Evolutionary conservation across 2,329 filamentous ascomycete species (phyloP).

Genomic region (Colletotrichum lentis): DNA sequence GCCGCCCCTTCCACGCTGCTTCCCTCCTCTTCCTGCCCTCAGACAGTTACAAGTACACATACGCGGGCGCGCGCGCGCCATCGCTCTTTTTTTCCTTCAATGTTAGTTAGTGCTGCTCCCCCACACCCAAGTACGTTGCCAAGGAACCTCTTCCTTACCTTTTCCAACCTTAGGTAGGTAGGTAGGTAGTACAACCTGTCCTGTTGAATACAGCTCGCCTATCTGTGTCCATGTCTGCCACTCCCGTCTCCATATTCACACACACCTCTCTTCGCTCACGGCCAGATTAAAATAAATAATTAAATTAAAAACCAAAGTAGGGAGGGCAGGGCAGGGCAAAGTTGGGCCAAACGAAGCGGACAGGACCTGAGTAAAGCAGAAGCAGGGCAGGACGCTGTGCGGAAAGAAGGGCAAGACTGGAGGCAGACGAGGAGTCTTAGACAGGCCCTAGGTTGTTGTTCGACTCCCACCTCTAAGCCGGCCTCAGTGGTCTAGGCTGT

Average conservation of each 20-base stretch:
- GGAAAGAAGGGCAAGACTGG: neutral
- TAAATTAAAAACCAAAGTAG: too few species aligned
- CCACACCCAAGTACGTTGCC: neutral
- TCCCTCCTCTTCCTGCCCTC: too few species aligned
- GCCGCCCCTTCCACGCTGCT: neutral
- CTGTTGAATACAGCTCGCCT: conserved; percentile 5
- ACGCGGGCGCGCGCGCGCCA: neutral
- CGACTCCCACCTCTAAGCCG: conserved; percentile 6
- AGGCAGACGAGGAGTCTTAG: conserved; percentile 7
- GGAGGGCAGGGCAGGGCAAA: neutral
- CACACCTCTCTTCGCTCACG: neutral
- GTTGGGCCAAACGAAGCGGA: neutral
- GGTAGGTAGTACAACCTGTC: neutral
- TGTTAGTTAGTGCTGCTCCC: neutral
- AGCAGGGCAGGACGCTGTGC: conserved; percentile 3
- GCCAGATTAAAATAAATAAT: neutral
- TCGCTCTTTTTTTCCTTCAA: conserved; percentile 4
- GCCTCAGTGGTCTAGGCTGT: neutral
- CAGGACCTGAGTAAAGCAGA: neutral
- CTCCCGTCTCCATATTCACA: neutral
- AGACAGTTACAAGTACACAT: too few species aligned
- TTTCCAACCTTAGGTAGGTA: neutral
- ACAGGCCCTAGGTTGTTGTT: conserved; percentile 6
- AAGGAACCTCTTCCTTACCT: conserved; percentile 3
- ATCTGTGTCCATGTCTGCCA: neutral